These are phyloP conservation scores for Lactifluus rugatus DNA, from an alignment of 768 basidiomycete species.

Conservation along the genomic window DNA sequence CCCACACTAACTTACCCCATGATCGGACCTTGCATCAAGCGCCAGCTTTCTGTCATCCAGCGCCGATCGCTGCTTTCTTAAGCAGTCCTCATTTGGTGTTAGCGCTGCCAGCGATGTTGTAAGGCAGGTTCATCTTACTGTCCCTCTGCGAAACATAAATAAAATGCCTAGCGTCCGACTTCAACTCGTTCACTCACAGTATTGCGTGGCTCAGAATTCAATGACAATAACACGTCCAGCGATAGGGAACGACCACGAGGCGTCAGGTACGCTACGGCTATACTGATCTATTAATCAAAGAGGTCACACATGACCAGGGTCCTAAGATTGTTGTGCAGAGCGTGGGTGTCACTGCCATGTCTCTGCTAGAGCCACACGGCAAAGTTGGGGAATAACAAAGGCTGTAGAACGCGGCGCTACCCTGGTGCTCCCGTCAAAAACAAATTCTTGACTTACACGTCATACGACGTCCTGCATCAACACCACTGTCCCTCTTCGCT, in stretches of 20 bases:
- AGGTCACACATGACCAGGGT: background rate
- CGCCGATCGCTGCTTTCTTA: background rate
- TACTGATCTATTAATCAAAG: background rate
- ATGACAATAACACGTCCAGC: background rate
- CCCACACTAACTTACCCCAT: constrained; percentile 16
- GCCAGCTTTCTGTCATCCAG: background rate
- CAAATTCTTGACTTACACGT: background rate
- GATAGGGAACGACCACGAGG: background rate
- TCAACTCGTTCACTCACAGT: background rate
- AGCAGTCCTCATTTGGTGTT: background rate
- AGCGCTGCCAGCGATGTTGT: background rate
- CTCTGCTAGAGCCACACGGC: background rate
- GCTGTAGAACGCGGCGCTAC: background rate
- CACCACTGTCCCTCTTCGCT: background rate
- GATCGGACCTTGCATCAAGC: background rate
- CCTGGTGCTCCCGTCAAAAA: background rate
- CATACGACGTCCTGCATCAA: constrained; percentile 1
- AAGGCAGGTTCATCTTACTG: background rate
- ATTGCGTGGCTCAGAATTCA: background rate
- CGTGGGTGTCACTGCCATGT: background rate
- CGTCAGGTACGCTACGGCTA: background rate
- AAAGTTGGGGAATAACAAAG: background rate
- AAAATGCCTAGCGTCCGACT: background rate
- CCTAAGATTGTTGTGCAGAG: background rate
- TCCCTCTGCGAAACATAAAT: background rate